Conservation (phyloP, 805 yeast species). For the Myxozyma mucilagina region DNA sequence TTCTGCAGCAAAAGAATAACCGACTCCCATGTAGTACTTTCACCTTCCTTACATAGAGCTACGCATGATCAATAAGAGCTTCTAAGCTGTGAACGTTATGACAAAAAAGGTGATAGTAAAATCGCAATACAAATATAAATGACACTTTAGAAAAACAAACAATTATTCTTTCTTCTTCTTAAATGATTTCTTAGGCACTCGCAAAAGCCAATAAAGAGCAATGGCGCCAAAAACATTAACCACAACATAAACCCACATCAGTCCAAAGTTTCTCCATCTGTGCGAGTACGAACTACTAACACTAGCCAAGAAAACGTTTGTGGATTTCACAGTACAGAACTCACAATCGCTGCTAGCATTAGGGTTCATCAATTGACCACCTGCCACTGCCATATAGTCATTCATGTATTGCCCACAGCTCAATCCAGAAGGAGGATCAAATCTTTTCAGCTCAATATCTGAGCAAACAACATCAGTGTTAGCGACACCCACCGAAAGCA, state of each 20-base stretch:
- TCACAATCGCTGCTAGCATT: slow-evolving; percentile 54
- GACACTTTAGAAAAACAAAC: not conserved
- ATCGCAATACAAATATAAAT: not conserved
- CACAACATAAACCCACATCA: slow-evolving; percentile 49
- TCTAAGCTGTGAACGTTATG: too few species aligned
- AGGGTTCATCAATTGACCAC: slow-evolving; percentile 59
- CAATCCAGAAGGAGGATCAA: slow-evolving; percentile 57
- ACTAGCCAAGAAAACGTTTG: slow-evolving; percentile 35
- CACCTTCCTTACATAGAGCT: too few species aligned
- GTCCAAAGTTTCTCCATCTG: slow-evolving; percentile 69
- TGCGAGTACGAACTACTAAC: slow-evolving; percentile 47
- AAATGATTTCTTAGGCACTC: slow-evolving; percentile 26
- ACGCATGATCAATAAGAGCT: too few species aligned
- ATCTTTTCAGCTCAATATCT: slow-evolving; percentile 49
- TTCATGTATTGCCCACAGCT: slow-evolving; percentile 63
- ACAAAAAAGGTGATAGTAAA: too few species aligned
- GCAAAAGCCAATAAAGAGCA: slow-evolving; percentile 41
- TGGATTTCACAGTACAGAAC: slow-evolving; percentile 38
- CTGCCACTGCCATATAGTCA: slow-evolving; percentile 45
- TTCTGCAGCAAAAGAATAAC: too few species aligned
- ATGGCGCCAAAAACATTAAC: slow-evolving; percentile 45
- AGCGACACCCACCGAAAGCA: slow-evolving; percentile 53
- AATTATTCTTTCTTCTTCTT: slow-evolving; percentile 13
- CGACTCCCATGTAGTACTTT: too few species aligned
- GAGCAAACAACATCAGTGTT: slow-evolving; percentile 54